phyloP scores from a whole-genome alignment of 495 filamentous ascomycete genomes.

The Elasticomyces elasticus region DNA sequence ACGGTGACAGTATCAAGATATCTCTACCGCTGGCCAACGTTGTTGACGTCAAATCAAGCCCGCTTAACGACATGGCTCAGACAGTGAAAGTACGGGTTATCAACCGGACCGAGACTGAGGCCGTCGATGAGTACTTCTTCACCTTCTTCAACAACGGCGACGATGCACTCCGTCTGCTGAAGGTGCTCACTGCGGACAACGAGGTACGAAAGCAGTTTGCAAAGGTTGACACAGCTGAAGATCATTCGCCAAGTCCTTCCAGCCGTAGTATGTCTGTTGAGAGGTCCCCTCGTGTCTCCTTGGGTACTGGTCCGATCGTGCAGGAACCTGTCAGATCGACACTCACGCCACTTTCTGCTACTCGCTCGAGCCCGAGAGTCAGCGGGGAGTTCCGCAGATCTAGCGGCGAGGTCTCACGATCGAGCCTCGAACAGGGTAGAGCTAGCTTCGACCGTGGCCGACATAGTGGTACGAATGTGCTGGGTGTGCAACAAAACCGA shows the following conservation, averaged over 20 bases:
- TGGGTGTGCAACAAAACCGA: constrained; percentile 17
- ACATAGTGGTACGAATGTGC: constrained; percentile 35
- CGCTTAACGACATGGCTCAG: constrained; percentile 84
- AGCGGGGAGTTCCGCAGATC: constrained; percentile 34
- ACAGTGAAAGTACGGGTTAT: constrained; percentile 89
- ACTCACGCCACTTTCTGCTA: constrained; percentile 6
- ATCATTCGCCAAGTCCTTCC: not conserved
- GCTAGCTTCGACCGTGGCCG: constrained; percentile 27
- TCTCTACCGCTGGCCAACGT: constrained; percentile 80
- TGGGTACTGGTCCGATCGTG: not conserved
- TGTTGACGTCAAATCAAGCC: constrained; percentile 84
- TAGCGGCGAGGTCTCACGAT: constrained; percentile 28
- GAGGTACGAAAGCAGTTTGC: constrained; percentile 11
- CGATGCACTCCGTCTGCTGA: constrained; percentile 73
- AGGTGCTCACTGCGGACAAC: constrained; percentile 59
- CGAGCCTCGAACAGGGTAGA: constrained; percentile 26
- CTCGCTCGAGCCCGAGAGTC: constrained; percentile 34
- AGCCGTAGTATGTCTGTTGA: not conserved
- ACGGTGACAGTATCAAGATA: constrained; percentile 95
- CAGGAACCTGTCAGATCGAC: constrained; percentile 12
- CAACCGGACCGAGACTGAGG: constrained; percentile 85
- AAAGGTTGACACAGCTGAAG: not conserved
- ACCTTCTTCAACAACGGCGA: constrained; percentile 84
- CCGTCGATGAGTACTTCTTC: constrained; percentile 97
- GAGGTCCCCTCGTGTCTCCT: constrained; percentile 3